Evolutionary conservation across 805 yeast genomes (phyloP), one percentile per base, ranked within the genome.

Genomic region (Wickerhamiella qilinensis): DNA sequence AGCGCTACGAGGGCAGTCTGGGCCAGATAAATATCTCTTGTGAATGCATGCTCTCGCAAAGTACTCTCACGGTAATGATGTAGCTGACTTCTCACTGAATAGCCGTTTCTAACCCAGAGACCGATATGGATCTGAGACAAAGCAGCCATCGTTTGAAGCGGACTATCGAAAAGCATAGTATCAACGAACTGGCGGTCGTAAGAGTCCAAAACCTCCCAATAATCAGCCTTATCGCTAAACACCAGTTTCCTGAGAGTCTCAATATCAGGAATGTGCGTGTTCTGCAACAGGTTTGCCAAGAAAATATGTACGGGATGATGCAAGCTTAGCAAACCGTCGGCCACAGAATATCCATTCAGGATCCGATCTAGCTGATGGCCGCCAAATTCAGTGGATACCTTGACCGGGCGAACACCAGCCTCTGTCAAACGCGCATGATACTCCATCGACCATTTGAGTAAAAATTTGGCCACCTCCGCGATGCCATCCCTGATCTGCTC

Each of bases 81-180:
- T 45, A 80, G 66, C 52, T 88, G 97, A 20, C 76, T 74, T 30
- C 79, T 67, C 4, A 84, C 75, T 30, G 86, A 77, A 42, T 73
- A 69, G 0, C 98, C 98, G 57, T 88, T 88, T 50, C 97, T 69
- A 0, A 88, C 95, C 97, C 97, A 88, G 40, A 79, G 69, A 0
- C 95, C 95, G 0, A 80, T 75, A 43, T 82, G 77, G 7, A 88
- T 80, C 50, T 91, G 96, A 0, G 94, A 73, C 46, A 83, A 58
- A 7, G 82, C 57, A 0, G 82, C 94, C 21, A 84, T 52, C 0
- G 86, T 77, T 41, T 93, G 65, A 17, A 91, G 55, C 0, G 95
- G 79, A 45, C 79, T 76, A 45, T 84, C 94, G 45, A 78, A 69
- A 5, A 78, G 50, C 9, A 48, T 48, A 39, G 33, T 51, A 43